A percentile compares a stretch with the other conserved stretches of the same genome.
Evolutionary conservation across 495 filamentous ascomycete genomes (phyloP).

Genomic region (Amniculicola lignicola): DNA sequence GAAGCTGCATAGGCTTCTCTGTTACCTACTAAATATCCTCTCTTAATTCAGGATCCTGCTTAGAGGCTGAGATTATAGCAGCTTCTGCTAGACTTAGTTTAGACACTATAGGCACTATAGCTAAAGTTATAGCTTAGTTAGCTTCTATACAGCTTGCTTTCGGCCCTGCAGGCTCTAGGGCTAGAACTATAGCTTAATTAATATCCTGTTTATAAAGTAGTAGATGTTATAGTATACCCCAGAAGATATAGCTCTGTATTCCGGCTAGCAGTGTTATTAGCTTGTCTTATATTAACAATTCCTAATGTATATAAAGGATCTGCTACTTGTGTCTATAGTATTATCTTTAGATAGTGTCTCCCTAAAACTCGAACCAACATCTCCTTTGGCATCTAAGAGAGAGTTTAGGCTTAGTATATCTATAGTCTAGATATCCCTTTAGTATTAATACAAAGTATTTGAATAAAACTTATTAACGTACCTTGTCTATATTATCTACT

Average conservation of each 20-base stretch:
- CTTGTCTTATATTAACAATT: background rate
- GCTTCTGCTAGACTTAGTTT: constrained; percentile 5
- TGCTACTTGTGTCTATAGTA: background rate
- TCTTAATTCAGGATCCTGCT: constrained; percentile 4
- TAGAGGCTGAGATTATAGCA: constrained; percentile 1
- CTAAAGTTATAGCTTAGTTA: background rate
- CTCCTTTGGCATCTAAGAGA: background rate
- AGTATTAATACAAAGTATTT: background rate
- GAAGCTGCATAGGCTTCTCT: constrained; percentile 6
- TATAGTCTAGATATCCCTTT: background rate
- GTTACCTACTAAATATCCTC: constrained; percentile 1
- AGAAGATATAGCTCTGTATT: background rate
- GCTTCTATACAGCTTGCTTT: constrained; percentile 2
- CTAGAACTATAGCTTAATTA: background rate
- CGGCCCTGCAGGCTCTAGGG: constrained; percentile 1
- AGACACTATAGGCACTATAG: background rate
- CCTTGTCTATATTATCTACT: background rate
- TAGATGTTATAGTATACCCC: background rate
- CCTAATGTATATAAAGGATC: background rate
- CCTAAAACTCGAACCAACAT: background rate
- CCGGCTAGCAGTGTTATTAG: background rate
- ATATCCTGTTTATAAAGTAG: background rate
- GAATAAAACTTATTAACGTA: background rate
- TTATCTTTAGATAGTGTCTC: background rate
- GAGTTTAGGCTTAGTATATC: background rate